Evolutionary conservation across 768 basidiomycete genomes (phyloP), one percentile per base, ranked within the genome.

Genomic region (Rubroboletus satanas): DNA sequence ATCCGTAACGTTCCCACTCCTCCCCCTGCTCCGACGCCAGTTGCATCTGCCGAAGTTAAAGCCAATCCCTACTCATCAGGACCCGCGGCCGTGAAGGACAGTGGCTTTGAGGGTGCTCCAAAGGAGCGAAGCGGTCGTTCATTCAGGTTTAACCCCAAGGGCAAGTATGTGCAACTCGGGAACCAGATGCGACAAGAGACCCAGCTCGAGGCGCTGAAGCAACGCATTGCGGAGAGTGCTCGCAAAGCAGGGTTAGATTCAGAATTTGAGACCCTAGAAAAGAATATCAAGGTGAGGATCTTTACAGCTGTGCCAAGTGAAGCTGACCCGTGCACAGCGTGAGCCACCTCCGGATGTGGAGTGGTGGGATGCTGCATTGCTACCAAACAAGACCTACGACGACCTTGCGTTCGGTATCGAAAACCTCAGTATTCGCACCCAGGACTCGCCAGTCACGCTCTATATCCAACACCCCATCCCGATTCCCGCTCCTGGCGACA

Each of bases 401-500:
- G 93, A 95, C 54, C 68, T 96, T 47, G 72, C 73, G 2, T 68
- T 79, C 26, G 85, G 84, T 29, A 62, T 86, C 45, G 74, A 77
- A 26, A 70, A 73, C 14, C 73, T 92, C 50, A 85, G 83, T 49
- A 88, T 92, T 60, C 79, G 82, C 18, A 84, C 77, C 14, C 66
- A 71, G 6, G 75, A 85, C 62, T 89, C 90, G 4, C 89, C 91
- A 0, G 87, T 98, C 55, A 91, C 89, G 17, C 80, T 90, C 37
- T 94, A 95, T 64, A 84, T 98, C 47, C 97, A 98, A 69, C 96
- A 98, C 68, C 97, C 97, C 12, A 98, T 99, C 57, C 92, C 92
- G 10, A 94, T 99, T 53, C 93, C 93, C 45, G 90, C 89, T 4
- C 92, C 92, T 11, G 84, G 83, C 18, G 94, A 96, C 58, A 93